These are phyloP conservation scores for Scedosporium apiospermum DNA, from an alignment of 2,329 filamentous ascomycete genomes.

Conservation along the genomic window DNA sequence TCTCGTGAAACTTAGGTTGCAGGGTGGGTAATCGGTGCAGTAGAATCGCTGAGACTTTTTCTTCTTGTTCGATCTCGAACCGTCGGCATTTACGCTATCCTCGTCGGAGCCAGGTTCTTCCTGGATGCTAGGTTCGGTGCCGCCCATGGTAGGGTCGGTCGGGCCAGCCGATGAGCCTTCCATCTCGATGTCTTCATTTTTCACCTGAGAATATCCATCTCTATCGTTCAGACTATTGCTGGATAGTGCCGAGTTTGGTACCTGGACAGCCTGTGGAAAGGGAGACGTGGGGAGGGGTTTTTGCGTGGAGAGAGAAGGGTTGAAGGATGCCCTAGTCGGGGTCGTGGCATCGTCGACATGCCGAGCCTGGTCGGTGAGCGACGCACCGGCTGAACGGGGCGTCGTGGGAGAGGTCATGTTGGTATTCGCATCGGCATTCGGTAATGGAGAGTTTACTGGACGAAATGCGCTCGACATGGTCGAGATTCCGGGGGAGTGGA, in stretches of 20 bases:
- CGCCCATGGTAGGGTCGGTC: conserved; percentile 27
- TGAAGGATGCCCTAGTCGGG: conserved; percentile 52
- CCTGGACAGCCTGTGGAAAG: conserved; percentile 39
- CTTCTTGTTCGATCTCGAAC: conserved; percentile 73
- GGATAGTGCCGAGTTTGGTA: conserved; percentile 14
- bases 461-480: conserved; percentile 39
- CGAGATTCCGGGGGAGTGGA: conserved; percentile 10
- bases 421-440: conserved; percentile 10
- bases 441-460: conserved; percentile 34
- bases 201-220: background rate
- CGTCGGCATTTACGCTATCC: conserved; percentile 53
- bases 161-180: conserved; percentile 45
- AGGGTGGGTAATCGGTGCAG: conserved; percentile 90
- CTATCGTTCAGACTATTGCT: background rate
- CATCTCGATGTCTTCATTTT: conserved; percentile 61
- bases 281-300: conserved; percentile 44
- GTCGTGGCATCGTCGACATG: conserved; percentile 42
- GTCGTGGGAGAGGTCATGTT: conserved; percentile 23
- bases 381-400: conserved; percentile 23
- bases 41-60: conserved; percentile 96
- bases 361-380: conserved; percentile 19
- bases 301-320: conserved; percentile 32
- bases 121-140: conserved; percentile 42
- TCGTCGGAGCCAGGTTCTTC: conserved; percentile 52
- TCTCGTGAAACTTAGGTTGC: conserved; percentile 86